Percentiles rank a stretch among this genome's conserved stretches.
Evolutionary conservation across 192 early-diverging fungal species (phyloP).

Genomic region (Glomus cerebriforme): DNA sequence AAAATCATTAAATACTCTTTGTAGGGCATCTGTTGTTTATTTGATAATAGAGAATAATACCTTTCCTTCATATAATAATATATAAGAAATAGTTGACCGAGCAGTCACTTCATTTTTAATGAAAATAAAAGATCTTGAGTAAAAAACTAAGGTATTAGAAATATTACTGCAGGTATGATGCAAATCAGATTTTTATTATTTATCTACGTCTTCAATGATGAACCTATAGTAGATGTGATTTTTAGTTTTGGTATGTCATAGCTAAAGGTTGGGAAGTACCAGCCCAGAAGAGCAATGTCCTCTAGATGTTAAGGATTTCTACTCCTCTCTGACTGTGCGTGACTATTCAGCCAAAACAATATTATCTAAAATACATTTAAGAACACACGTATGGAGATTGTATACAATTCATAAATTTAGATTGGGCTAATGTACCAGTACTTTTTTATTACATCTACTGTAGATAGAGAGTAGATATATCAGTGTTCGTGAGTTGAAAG

Average conservation of each 20-base stretch:
- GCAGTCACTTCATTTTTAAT: background rate
- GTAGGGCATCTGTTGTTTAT: background rate
- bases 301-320: constrained; percentile 15
- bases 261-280: constrained; percentile 1
- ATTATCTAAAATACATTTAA: background rate
- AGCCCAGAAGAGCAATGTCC: constrained; percentile 7
- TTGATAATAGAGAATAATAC: constrained; percentile 10
- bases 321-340: constrained; percentile 22
- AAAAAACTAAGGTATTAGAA: constrained; percentile 18
- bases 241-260: constrained; percentile 27
- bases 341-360: constrained; percentile 29
- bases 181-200: background rate
- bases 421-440: constrained; percentile 25
- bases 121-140: background rate
- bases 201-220: constrained; percentile 5
- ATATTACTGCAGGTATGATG: constrained; percentile 8
- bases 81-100: background rate
- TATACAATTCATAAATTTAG: constrained; percentile 5
- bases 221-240: constrained; percentile 17
- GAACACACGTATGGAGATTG: constrained; percentile 20
- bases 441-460: constrained; percentile 12
- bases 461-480: constrained; percentile 22
- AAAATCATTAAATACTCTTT: background rate
- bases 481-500: constrained; percentile 13
- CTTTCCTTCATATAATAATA: background rate